A percentile compares a stretch with the other conserved stretches of the same genome.
Evolutionary conservation across 805 yeast genomes (phyloP).

Genomic region (Candida odintsovae): DNA sequence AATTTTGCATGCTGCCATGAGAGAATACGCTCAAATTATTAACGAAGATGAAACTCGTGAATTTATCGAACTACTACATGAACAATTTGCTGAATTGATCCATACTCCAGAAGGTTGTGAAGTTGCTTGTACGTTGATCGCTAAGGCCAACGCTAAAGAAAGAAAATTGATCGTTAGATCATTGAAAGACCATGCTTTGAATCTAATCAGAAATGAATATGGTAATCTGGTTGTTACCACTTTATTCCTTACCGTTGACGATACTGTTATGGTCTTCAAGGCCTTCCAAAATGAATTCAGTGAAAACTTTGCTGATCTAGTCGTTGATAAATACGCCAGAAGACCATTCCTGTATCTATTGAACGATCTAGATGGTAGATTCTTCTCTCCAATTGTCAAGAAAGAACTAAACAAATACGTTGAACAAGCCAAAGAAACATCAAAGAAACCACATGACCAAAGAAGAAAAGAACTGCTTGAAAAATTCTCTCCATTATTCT

Average conservation of each 20-base stretch:
- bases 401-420: conserved; percentile 57
- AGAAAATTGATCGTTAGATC: conserved; percentile 72
- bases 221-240: conserved; percentile 81
- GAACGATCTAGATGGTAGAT: conserved; percentile 73
- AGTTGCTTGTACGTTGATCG: conserved; percentile 77
- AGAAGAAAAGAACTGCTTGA: conserved; percentile 67
- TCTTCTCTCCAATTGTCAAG: conserved; percentile 67
- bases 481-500: conserved; percentile 60
- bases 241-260: conserved; percentile 83
- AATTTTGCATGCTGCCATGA: conserved; percentile 93
- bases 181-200: conserved; percentile 69
- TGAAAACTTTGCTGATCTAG: conserved; percentile 45
- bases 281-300: conserved; percentile 59
- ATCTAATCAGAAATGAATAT: conserved; percentile 74
- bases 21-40: conserved; percentile 72
- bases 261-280: conserved; percentile 77
- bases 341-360: conserved; percentile 82
- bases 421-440: conserved; percentile 57
- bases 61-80: conserved; percentile 75
- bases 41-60: conserved; percentile 68
- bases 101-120: conserved; percentile 94
- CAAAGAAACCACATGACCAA: conserved; percentile 77
- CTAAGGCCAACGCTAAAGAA: conserved; percentile 86
- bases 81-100: conserved; percentile 89
- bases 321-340: conserved; percentile 73